Conservation (phyloP, 2,329 filamentous ascomycete genomes). For the Sarocladium kiliense region DNA sequence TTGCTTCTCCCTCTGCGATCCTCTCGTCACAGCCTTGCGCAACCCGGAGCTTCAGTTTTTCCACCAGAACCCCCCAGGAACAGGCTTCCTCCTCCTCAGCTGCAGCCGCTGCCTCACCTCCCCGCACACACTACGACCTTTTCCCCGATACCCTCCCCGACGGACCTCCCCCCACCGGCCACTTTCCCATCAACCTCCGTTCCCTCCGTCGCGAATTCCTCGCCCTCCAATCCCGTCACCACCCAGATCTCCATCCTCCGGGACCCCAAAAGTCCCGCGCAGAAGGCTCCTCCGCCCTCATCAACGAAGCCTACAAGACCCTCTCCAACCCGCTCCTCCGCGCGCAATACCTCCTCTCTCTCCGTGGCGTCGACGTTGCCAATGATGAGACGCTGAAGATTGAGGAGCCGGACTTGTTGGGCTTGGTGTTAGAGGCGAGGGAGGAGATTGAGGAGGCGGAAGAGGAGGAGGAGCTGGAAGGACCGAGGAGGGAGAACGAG, state of each 20-base stretch:
- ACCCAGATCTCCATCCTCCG: constrained; percentile 64
- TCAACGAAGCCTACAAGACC: constrained; percentile 91
- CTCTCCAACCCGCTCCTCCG: constrained; percentile 71
- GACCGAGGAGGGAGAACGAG: constrained; percentile 61
- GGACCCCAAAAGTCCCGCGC: constrained; percentile 51
- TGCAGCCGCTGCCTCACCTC: constrained; percentile 14
- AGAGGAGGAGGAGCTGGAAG: constrained; percentile 57
- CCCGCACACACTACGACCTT: constrained; percentile 71
- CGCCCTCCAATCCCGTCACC: constrained; percentile 69
- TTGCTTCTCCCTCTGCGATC: not conserved
- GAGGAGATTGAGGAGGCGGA: constrained; percentile 70
- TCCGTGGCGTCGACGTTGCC: constrained; percentile 70
- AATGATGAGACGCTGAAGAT: constrained; percentile 72
- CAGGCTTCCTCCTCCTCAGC: constrained; percentile 10
- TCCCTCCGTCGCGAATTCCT: constrained; percentile 81
- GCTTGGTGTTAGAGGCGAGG: constrained; percentile 73
- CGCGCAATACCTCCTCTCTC: constrained; percentile 81
- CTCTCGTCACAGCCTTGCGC: not conserved
- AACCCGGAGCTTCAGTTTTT: not conserved
- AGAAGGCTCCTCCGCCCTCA: constrained; percentile 71
- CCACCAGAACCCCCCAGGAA: constrained; percentile 9
- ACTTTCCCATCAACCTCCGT: constrained; percentile 68
- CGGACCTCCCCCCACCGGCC: constrained; percentile 72
- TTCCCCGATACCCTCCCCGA: constrained; percentile 74
- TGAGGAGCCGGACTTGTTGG: constrained; percentile 64